phyloP scores from a whole-genome alignment of 2,329 filamentous ascomycete species.

The Fusarium armeniacum region DNA sequence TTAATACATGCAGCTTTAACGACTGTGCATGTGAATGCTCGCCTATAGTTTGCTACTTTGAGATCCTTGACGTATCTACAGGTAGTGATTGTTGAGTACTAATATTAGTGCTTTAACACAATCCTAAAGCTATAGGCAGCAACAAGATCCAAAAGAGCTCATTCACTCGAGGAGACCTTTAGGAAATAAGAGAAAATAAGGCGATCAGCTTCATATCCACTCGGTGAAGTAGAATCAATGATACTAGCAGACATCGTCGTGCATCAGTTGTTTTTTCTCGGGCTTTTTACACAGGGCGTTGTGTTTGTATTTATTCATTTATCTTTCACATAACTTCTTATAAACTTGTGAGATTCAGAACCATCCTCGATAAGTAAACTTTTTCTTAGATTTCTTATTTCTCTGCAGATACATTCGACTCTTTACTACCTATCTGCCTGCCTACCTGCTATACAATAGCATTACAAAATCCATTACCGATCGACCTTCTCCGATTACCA shows the following conservation, averaged over 20 bases:
- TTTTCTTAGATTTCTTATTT: neutral
- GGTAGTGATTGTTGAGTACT: neutral
- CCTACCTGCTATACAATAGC: neutral
- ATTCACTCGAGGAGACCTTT: neutral
- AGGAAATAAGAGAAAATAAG: neutral
- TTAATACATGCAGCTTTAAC: too few species aligned
- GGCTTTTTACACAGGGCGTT: neutral
- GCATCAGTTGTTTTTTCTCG: neutral
- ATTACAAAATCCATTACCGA: neutral
- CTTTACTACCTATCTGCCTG: neutral
- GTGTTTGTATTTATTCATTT: neutral
- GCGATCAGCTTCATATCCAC: neutral
- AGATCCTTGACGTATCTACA: neutral
- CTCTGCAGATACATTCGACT: neutral
- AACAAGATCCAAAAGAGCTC: too few species aligned
- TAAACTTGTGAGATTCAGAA: too few species aligned
- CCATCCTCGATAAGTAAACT: rapidly evolving
- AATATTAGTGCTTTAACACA: neutral
- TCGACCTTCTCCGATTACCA: neutral
- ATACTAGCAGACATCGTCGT: too few species aligned
- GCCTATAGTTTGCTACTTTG: neutral
- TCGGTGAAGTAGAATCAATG: rapidly evolving
- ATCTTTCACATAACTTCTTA: too few species aligned
- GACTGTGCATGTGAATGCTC: neutral
- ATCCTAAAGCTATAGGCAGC: neutral